Conservation (phyloP, 2,329 filamentous ascomycete genomes). For the Mycogone perniciosa region DNA sequence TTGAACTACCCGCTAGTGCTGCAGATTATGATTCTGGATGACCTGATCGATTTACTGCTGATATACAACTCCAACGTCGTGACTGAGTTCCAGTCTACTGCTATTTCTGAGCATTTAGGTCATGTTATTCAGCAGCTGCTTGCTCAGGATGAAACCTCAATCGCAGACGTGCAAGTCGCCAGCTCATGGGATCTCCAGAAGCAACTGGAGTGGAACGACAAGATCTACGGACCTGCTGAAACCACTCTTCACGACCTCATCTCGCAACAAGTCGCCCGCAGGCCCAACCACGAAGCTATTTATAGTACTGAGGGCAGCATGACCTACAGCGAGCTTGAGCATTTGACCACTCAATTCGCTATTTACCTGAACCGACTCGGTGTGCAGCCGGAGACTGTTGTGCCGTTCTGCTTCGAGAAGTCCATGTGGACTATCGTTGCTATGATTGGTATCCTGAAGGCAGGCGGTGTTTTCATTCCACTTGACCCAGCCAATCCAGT, state of each 20-base stretch:
- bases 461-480: constrained; percentile 21
- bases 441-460: constrained; percentile 22
- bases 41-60: background rate
- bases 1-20: constrained; percentile 6
- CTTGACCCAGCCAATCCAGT: constrained; percentile 19
- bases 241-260: constrained; percentile 4
- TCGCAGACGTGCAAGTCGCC: background rate
- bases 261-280: background rate
- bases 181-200: constrained; percentile 8
- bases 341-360: constrained; percentile 1
- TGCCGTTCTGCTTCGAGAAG: constrained; percentile 17
- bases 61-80: constrained; percentile 6
- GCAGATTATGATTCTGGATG: constrained; percentile 1
- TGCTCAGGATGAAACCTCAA: background rate
- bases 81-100: constrained; percentile 1
- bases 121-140: background rate
- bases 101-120: constrained; percentile 4
- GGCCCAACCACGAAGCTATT: constrained; percentile 8
- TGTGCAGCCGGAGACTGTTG: constrained; percentile 20
- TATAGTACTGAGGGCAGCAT: constrained; percentile 6
- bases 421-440: constrained; percentile 17
- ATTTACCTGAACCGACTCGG: constrained; percentile 13
- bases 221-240: background rate
- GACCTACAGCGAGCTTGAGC: constrained; percentile 6
- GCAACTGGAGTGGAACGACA: constrained; percentile 5